Base-by-base conservation (phyloP, 2,329 filamentous ascomycete species). In the Sclerotinia spermophila region DNA sequence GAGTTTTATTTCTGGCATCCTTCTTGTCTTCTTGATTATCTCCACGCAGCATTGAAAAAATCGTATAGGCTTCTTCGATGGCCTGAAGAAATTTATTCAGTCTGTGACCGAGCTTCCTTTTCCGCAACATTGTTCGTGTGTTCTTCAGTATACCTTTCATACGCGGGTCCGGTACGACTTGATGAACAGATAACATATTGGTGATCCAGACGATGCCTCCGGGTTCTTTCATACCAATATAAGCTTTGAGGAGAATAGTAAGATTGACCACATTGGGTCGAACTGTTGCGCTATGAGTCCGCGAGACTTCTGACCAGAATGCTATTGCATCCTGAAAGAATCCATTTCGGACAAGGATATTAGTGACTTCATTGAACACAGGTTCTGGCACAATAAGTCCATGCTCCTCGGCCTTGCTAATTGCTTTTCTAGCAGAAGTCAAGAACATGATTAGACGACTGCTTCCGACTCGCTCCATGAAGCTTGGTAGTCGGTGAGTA, bases 151-250 rank as follows among this genome's bases (percentile, higher is more conserved):
- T n/a, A 1, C 27, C 19, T 33, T 72, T 71, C 64, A 79, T 76
- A 10, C 58, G 65, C 2, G 40, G 35, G 44, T 79, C 77, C 0
- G 78, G 77, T 30, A 69, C 48, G 17, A 79, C 27, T 8, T 72
- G 72, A 60, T 78, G 78, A 48, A 53, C 60, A 19, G 61, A 56
- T 7, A 79, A 56, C 38, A 71, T 72, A 33, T 75, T 45, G 21
- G 77, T 67, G 13, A 77, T 74, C 76, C 76, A 79, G 21, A 72
- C 61, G 17, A 80, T 62, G 7, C 78, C 78, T n/a, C 53, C 44
- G 5, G 45, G 40, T 66, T 78, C 74, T 40, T 67, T 64, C 30
- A 77, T 61, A 8, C 61, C 68, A 17, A 79, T 73, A 61, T 78
- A 78, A 21, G 74, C 75, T 27, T 75, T 73, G 30, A 79, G 68